Conservation (phyloP, 371 early-diverging fungal genomes). For the Mortierella polycephala region DNA sequence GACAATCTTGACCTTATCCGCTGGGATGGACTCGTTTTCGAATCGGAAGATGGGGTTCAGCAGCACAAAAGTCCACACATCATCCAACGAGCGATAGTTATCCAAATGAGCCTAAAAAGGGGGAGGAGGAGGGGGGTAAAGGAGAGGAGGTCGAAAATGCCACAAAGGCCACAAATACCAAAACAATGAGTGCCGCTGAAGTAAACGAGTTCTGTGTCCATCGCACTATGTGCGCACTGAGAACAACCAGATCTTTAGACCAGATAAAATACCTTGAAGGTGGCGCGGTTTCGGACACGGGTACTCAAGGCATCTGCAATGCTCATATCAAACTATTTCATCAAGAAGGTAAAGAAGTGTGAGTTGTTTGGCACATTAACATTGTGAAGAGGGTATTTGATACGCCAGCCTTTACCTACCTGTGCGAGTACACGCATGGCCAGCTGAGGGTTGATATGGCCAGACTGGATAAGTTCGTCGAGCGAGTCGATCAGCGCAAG, state of each 20-base stretch:
- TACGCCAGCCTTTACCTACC: constrained; percentile 56
- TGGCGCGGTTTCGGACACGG: constrained; percentile 73
- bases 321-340: constrained; percentile 72
- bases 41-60: constrained; percentile 88
- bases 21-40: constrained; percentile 81
- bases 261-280: constrained; percentile 65
- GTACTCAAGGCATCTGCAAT: constrained; percentile 78
- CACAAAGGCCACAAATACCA: neutral
- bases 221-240: neutral
- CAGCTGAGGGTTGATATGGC: constrained; percentile 91
- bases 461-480: constrained; percentile 93
- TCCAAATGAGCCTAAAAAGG: constrained; percentile 81
- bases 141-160: neutral
- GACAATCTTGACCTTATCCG: constrained; percentile 92
- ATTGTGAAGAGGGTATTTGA: neutral
- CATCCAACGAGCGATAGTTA: constrained; percentile 94
- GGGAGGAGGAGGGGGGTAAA: neutral
- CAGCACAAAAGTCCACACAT: constrained; percentile 97
- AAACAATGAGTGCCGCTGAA: constrained; percentile 1
- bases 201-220: constrained; percentile 6
- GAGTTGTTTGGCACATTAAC: neutral
- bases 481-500: constrained; percentile 94
- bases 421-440: constrained; percentile 94
- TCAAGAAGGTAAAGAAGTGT: neutral
- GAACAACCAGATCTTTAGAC: neutral